Evolutionary conservation across 768 basidiomycete species (phyloP).

Genomic region (Kwoniella sp.): DNA sequence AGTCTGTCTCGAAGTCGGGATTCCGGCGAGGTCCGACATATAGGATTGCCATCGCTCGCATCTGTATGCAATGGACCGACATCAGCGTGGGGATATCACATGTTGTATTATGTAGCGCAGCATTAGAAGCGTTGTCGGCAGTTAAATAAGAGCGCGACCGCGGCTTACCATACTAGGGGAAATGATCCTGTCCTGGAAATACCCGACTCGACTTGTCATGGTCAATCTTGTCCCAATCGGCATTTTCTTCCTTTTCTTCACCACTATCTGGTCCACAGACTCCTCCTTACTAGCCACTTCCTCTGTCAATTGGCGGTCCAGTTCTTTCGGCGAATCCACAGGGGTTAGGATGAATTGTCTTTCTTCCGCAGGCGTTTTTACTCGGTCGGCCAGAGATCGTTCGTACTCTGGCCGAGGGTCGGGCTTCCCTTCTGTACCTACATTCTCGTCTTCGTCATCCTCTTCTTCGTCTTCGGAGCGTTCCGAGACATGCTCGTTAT

Average conservation of each 20-base stretch:
- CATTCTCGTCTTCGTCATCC: conserved; percentile 62
- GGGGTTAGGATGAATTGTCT: conserved; percentile 21
- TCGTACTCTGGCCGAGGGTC: conserved; percentile 64
- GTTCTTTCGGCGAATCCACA: not conserved
- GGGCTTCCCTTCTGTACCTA: conserved; percentile 27
- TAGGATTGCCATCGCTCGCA: conserved; percentile 98
- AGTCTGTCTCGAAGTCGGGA: conserved; percentile 93
- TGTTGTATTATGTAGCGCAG: not conserved
- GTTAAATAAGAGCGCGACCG: no score
- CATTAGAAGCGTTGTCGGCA: no score
- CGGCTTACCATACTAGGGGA: conserved; percentile 88
- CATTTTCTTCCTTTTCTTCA: conserved; percentile 58
- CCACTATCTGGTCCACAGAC: conserved; percentile 45
- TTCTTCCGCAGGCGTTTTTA: conserved; percentile 56
- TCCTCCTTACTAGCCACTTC: conserved; percentile 58
- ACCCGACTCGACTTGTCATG: conserved; percentile 92
- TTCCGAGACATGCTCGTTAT: conserved; percentile 15
- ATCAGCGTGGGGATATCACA: not conserved
- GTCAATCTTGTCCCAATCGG: conserved; percentile 84
- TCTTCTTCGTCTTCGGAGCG: conserved; percentile 57
- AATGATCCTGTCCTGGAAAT: conserved; percentile 90
- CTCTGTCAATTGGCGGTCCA: conserved; percentile 62
- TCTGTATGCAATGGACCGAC: conserved; percentile 63
- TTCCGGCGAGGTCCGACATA: conserved; percentile 92
- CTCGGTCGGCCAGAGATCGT: conserved; percentile 72